Conservation (phyloP, 2,329 filamentous ascomycete species). For the Lanzia echinophila region DNA sequence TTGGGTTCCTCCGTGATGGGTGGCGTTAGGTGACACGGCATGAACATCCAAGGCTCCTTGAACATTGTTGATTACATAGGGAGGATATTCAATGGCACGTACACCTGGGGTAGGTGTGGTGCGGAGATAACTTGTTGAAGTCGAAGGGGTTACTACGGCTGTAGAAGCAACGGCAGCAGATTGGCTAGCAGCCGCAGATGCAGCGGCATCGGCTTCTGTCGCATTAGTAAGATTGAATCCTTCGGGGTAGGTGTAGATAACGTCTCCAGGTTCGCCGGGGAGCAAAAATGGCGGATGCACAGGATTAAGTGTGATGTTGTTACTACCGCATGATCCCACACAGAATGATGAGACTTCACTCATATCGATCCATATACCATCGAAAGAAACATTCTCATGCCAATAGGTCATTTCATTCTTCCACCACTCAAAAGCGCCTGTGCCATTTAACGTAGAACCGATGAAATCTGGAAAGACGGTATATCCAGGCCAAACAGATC, state of each 20-base stretch:
- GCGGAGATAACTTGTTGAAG: constrained; percentile 42
- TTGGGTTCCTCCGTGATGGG: constrained; percentile 62
- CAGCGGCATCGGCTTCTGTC: constrained; percentile 57
- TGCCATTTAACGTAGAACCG: constrained; percentile 52
- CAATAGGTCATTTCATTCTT: constrained; percentile 51
- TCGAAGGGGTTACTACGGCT: constrained; percentile 22
- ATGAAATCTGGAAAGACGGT: constrained; percentile 66
- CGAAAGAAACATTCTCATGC: constrained; percentile 45
- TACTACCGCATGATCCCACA: constrained; percentile 63
- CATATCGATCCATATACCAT: constrained; percentile 54
- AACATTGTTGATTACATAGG: constrained; percentile 70
- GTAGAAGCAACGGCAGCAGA: constrained; percentile 32
- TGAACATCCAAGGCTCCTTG: constrained; percentile 66
- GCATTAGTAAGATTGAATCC: constrained; percentile 62
- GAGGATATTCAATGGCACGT: constrained; percentile 65
- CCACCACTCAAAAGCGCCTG: constrained; percentile 64
- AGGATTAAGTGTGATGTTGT: constrained; percentile 59
- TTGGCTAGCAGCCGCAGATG: constrained; percentile 47
- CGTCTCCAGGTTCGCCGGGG: constrained; percentile 56
- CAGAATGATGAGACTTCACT: constrained; percentile 59
- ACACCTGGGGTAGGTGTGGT: constrained; percentile 55
- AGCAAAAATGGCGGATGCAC: constrained; percentile 59
- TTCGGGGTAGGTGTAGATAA: constrained; percentile 59
- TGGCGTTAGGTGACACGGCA: constrained; percentile 70
- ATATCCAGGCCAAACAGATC: constrained; percentile 69